Percentiles rank a stretch among this genome's conserved stretches.
These are phyloP conservation scores for Mortierella sp. DNA, from an alignment of 371 early-diverging fungal genomes.

Conservation along the genomic window DNA sequence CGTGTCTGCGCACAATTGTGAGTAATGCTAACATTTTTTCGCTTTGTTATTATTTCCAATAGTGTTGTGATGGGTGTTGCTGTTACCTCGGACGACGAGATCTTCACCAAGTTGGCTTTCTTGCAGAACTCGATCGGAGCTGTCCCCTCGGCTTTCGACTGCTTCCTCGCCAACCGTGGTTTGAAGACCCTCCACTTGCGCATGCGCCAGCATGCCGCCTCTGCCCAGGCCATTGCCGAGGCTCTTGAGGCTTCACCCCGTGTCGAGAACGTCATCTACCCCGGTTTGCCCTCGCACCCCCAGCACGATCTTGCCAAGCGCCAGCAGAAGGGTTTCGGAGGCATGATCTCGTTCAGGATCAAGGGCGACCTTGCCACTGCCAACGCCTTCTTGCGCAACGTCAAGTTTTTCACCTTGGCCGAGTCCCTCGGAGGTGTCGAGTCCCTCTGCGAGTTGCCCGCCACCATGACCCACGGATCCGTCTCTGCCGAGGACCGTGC, in stretches of 20 bases:
- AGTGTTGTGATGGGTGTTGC: constrained; percentile 96
- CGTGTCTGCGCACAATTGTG: not conserved
- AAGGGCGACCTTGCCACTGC: constrained; percentile 78
- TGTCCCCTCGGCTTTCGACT: constrained; percentile 98
- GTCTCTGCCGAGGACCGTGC: constrained; percentile 83
- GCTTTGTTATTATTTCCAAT: not conserved
- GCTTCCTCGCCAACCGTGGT: constrained; percentile 95
- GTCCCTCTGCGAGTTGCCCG: constrained; percentile 85
- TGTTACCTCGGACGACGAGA: constrained; percentile 80
- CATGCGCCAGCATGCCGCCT: constrained; percentile 92
- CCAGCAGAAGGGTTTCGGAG: constrained; percentile 87
- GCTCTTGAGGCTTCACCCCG: constrained; percentile 73
- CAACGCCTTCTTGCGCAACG: constrained; percentile 76
- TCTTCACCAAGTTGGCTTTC: constrained; percentile 86
- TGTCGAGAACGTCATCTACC: constrained; percentile 87
- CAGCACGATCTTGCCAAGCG: constrained; percentile 86
- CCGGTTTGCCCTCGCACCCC: constrained; percentile 85
- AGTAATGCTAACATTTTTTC: not conserved
- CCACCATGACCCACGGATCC: constrained; percentile 91
- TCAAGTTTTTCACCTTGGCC: constrained; percentile 85
- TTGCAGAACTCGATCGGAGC: constrained; percentile 97
- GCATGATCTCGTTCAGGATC: constrained; percentile 91
- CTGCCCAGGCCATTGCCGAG: constrained; percentile 86
- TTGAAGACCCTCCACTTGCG: constrained; percentile 96
- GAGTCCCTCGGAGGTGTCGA: constrained; percentile 93